Conservation (phyloP, 1,284 basidiomycete genomes). For the Ustilago hordei region DNA sequence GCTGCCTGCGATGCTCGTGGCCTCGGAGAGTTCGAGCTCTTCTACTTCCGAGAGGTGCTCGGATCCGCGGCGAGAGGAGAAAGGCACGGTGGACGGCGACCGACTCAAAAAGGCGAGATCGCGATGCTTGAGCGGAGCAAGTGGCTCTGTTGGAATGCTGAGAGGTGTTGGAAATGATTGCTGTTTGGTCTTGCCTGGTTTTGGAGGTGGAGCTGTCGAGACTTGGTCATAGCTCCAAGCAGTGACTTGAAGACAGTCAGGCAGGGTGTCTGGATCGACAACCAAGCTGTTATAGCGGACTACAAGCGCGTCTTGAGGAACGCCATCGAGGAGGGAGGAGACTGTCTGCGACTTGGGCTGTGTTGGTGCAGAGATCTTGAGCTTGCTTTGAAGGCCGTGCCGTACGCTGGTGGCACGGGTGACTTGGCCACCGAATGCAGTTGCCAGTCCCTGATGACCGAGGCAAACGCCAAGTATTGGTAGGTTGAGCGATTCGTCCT, state of each 20-base stretch:
- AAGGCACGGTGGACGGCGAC: slow-evolving; percentile 32
- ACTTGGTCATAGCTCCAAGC: slow-evolving; percentile 67
- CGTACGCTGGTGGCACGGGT: slow-evolving; percentile 45
- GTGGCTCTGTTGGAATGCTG: not conserved
- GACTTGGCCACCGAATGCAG: slow-evolving; percentile 78
- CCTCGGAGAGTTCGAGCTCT: slow-evolving; percentile 26
- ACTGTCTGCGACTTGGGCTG: slow-evolving; percentile 54
- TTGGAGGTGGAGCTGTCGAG: slow-evolving; percentile 40
- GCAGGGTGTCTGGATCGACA: slow-evolving; percentile 71
- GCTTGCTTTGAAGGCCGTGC: slow-evolving; percentile 56
- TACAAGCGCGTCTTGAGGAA: slow-evolving; percentile 75
- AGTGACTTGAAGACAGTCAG: slow-evolving; percentile 71
- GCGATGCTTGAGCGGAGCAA: slow-evolving; percentile 32
- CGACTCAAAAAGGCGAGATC: slow-evolving; percentile 32
- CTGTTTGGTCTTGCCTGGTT: slow-evolving; percentile 28
- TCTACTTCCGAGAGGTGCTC: slow-evolving; percentile 32
- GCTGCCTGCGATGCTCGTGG: slow-evolving; percentile 24
- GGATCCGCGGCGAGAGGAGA: slow-evolving; percentile 31
- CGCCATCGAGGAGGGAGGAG: slow-evolving; percentile 76
- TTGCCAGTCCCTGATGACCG: slow-evolving; percentile 88
- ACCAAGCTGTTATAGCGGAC: slow-evolving; percentile 81
- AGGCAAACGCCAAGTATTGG: slow-evolving; percentile 91
- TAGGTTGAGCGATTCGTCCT: slow-evolving; percentile 67
- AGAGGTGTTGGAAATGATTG: not conserved
- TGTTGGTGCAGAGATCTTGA: slow-evolving; percentile 23